phyloP scores from a whole-genome alignment of 148 eudicot species.

The Vaccinium macrocarpon region DNA sequence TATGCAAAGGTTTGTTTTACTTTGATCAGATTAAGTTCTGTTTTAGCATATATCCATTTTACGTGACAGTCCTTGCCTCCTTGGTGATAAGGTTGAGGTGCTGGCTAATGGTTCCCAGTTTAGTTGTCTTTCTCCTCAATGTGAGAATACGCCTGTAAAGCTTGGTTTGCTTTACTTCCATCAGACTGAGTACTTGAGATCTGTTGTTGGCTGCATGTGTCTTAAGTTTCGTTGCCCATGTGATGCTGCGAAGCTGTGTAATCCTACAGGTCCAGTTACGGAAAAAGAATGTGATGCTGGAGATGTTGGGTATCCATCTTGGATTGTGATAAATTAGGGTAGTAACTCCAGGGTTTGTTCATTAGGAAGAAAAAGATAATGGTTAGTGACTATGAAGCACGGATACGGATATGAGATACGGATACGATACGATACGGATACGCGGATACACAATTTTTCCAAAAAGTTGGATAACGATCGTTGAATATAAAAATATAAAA shows the following conservation, averaged over 20 bases:
- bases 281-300: neutral
- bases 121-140: neutral
- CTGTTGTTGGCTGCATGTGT: neutral
- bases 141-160: neutral
- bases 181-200: neutral
- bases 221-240: neutral
- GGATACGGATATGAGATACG: too few relatives aligned
- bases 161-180: neutral
- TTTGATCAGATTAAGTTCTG: neutral
- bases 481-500: too few relatives aligned
- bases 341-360: neutral
- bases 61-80: neutral
- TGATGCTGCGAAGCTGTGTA: constrained; percentile 2
- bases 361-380: neutral
- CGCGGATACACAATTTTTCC: too few relatives aligned
- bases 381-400: too few relatives aligned
- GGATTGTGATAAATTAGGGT: neutral
- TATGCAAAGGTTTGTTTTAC: constrained; percentile 59
- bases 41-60: neutral
- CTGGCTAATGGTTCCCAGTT: neutral
- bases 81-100: neutral
- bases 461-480: too few relatives aligned
- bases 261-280: neutral
- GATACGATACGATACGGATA: too few relatives aligned
- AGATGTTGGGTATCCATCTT: neutral